A percentile compares a stretch with the other conserved stretches of the same genome.
Evolutionary conservation across 1,284 basidiomycete species (phyloP).

Genomic region (Apiotrichum sp.): DNA sequence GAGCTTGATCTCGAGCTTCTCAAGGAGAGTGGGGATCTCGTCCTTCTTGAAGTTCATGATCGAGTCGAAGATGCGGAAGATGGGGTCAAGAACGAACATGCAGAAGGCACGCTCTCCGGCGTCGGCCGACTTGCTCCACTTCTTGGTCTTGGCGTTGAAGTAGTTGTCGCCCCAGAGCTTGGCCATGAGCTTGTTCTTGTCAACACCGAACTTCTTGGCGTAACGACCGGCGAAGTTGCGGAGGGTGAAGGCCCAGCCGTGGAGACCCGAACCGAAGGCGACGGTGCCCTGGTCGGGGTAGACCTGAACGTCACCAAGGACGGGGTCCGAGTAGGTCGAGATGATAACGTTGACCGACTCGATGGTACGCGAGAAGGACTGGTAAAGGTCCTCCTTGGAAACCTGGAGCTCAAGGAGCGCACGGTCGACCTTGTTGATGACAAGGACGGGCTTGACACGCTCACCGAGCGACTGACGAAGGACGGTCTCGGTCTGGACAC

Average conservation of each 20-base stretch:
- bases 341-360: constrained; percentile 99
- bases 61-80: constrained; percentile 97
- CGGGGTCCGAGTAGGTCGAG: constrained; percentile 91
- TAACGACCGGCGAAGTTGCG: constrained; percentile 94
- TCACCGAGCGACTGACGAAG: constrained; percentile 95
- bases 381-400: constrained; percentile 93
- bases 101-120: constrained; percentile 94
- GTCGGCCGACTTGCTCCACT: constrained; percentile 84
- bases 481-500: constrained; percentile 99
- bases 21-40: constrained; percentile 72
- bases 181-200: constrained; percentile 96
- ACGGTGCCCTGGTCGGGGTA: constrained; percentile 99
- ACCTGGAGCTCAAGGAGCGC: constrained; percentile 98
- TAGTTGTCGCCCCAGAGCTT: constrained; percentile 99
- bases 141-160: constrained; percentile 97
- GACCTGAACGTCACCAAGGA: constrained; percentile 96
- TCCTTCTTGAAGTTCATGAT: constrained; percentile 99
- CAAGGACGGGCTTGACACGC: constrained; percentile 98
- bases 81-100: constrained; percentile 96
- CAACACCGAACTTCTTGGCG: constrained; percentile 98
- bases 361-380: constrained; percentile 95
- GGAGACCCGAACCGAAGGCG: constrained; percentile 98
- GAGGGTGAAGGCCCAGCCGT: constrained; percentile 99
- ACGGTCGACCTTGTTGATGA: constrained; percentile 99
- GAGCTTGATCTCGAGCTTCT: constrained; percentile 95